Evolutionary conservation across 2,329 filamentous ascomycete genomes (phyloP), one percentile per base, ranked within the genome.

Genomic region (Penicillium sp.): DNA sequence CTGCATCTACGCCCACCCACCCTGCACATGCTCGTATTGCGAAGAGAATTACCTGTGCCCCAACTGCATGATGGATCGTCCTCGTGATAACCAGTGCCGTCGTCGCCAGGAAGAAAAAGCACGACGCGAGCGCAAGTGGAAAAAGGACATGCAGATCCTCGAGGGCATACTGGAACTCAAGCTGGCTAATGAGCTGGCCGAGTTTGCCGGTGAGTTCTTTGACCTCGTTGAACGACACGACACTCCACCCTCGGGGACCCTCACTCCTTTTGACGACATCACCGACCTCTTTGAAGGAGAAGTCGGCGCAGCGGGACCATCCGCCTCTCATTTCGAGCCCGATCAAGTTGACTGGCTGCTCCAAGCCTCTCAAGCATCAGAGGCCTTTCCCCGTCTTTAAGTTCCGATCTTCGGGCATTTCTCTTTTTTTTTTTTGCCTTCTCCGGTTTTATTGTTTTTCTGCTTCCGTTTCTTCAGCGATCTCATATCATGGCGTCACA

Each of bases 1-100:
- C 38, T 79, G 77, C 55, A 62, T 75, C 10, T 63, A 62, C 9
- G 63, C 62, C 11, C 64, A 75, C 38, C 73, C 75, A n/a, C 72
- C 73, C 8, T 78, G 76, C 63, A 72, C 69, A 32, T 78, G 75
- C 60, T 70, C 73, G 24, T 76, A 74, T 60, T 78, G 76, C 57
- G 67, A 73, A 45, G 63, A 67, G 27, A 74, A 77, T 56, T 78
- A 77, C 52, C 59, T 72, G 34, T 78, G 76, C 54, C 76, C 75
- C 5, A 77, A 77, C 58, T 78, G 76, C 59, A 63, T 70, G 48
- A 69, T 68, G 49, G 53, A 70, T n/a, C 68, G 68, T 46, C 71
- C 73, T 48, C 68, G 65, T 40, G 74, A 75, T 44, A 72, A 72
- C 3, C 69, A 66, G 6, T 77, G 74, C 53, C 73, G 72, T 22